phyloP scores from a whole-genome alignment of 805 yeast species.

The Candida sanyiensis region DNA sequence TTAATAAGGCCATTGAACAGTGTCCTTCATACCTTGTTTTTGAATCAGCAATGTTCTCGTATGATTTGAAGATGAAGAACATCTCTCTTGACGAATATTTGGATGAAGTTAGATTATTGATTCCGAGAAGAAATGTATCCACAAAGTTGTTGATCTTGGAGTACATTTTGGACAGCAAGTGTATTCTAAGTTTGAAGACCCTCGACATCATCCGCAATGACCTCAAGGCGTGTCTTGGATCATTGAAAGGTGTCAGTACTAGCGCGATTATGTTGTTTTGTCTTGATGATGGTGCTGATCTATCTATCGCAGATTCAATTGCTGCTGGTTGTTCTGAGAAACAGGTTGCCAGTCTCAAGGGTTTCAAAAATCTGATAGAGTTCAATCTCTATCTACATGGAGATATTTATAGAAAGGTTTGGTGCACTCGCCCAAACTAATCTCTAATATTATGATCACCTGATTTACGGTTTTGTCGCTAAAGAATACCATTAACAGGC shows the following conservation, averaged over 20 bases:
- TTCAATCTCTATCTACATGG: not conserved
- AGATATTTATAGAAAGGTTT: not conserved
- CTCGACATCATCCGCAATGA: not conserved
- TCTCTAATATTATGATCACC: too few species aligned
- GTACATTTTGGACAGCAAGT: not conserved
- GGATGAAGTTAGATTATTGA: slow-evolving; percentile 4
- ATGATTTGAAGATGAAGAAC: slow-evolving; percentile 1
- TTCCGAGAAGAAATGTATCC: slow-evolving; percentile 4
- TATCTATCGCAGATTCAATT: too few species aligned
- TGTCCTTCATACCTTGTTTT: slow-evolving; percentile 3
- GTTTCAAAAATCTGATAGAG: not conserved
- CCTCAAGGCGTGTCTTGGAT: not conserved
- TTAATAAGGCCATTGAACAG: not conserved
- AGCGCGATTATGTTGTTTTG: not conserved
- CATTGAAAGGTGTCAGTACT: not conserved
- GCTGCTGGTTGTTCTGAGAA: too few species aligned
- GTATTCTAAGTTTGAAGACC: not conserved
- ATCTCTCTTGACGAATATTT: slow-evolving; percentile 1
- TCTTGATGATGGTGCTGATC: not conserved
- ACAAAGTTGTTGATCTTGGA: not conserved
- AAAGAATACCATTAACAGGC: too few species aligned
- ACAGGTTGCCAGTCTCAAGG: not conserved
- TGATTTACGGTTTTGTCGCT: too few species aligned
- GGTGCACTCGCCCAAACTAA: not conserved
- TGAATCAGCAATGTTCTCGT: slow-evolving; percentile 6